phyloP scores from a whole-genome alignment of 352 stramenopile genomes.

The Globisporangium viniferum region DNA sequence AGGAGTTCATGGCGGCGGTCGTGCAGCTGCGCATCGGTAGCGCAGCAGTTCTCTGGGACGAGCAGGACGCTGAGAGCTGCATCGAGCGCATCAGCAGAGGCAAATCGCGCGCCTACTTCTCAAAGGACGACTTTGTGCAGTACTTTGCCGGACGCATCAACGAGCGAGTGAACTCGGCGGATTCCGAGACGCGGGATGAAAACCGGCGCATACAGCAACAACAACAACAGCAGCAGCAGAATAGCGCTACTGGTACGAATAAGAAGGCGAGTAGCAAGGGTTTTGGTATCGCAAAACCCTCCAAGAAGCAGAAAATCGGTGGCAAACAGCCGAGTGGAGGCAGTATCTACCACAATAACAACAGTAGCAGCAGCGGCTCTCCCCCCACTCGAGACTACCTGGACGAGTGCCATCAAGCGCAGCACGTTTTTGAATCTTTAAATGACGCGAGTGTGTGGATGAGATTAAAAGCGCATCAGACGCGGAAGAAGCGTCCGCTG shows the following conservation, averaged over 20 bases:
- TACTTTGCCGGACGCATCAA: conserved; percentile 25
- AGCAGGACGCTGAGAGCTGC: conserved; percentile 48
- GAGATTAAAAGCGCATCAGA: neutral
- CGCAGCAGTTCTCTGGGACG: conserved; percentile 24
- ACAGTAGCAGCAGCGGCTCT: neutral
- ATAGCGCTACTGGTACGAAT: neutral
- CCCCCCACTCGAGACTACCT: conserved; percentile 9
- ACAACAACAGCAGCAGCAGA: neutral
- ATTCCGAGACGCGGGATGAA: neutral
- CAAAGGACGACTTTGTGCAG: conserved; percentile 47
- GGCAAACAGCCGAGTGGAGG: neutral
- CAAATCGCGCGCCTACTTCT: conserved; percentile 51
- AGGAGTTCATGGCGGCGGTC: conserved; percentile 51
- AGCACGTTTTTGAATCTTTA: conserved; percentile 5
- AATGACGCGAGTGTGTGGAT: neutral
- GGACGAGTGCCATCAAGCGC: conserved; percentile 7
- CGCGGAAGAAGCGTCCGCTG: conserved; percentile 24
- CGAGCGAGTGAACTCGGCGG: neutral
- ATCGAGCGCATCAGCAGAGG: conserved; percentile 31
- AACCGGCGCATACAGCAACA: conserved; percentile 2
- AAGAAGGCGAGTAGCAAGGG: neutral
- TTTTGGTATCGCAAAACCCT: neutral
- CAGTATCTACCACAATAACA: neutral
- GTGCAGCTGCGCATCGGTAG: conserved; percentile 33
- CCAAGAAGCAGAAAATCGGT: conserved; percentile 2